A percentile compares a stretch with the other conserved stretches of the same genome.
Evolutionary conservation across 768 basidiomycete genomes (phyloP).

Genomic region (Phylloporus sp.): DNA sequence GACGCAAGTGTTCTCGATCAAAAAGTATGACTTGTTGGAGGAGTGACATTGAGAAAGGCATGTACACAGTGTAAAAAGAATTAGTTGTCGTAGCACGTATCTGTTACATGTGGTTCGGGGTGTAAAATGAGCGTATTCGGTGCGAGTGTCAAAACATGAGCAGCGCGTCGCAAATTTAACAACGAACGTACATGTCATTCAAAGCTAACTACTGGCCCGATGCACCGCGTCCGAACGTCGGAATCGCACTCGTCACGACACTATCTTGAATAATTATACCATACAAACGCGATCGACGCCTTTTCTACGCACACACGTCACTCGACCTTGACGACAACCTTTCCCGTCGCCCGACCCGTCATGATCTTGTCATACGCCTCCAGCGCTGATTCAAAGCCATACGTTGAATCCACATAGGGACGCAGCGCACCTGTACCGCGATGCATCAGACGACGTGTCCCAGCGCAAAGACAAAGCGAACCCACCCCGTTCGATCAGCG

Average conservation of each 20-base stretch:
- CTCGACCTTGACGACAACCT: constrained; percentile 56
- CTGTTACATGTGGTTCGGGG: no score
- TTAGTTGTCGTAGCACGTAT: no score
- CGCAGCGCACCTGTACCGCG: constrained; percentile 36
- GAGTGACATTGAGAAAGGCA: no score
- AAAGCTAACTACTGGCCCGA: no score
- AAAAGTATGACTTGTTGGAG: rapidly evolving
- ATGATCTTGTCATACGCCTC: constrained; percentile 60
- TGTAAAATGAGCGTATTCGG: no score
- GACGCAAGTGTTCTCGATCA: background rate
- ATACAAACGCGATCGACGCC: no score
- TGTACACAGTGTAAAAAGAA: background rate
- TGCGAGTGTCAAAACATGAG: no score
- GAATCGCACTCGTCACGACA: no score
- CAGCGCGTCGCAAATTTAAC: no score
- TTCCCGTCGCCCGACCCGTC: constrained; percentile 55
- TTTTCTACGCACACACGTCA: background rate
- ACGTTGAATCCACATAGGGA: constrained; percentile 55
- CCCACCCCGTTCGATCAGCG: constrained; percentile 41
- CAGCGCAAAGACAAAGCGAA: background rate
- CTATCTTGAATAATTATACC: no score
- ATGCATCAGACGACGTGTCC: background rate
- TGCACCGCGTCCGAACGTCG: no score
- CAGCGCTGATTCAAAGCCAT: constrained; percentile 49
- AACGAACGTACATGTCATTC: no score